Evolutionary conservation across 1,284 basidiomycete species (phyloP).

Genomic region (Boletus sp.): DNA sequence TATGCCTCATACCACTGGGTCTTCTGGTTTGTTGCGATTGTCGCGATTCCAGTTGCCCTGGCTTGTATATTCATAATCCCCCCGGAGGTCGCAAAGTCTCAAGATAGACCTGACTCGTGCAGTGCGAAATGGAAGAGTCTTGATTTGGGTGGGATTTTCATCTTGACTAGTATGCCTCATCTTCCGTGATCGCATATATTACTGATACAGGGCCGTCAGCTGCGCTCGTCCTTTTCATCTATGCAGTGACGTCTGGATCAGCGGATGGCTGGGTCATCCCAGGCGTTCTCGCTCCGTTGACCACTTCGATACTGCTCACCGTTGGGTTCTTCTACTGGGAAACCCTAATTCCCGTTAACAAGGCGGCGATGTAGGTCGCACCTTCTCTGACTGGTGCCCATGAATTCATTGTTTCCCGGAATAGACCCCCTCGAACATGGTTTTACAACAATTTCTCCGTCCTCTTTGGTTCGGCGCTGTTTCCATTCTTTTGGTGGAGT

Average conservation of each 20-base stretch:
- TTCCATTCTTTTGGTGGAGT: conserved; percentile 1
- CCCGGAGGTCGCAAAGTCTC: neutral
- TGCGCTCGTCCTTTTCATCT: conserved; percentile 43
- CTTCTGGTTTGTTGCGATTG: neutral
- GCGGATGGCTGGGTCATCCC: conserved; percentile 41
- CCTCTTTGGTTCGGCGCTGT: neutral
- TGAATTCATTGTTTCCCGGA: neutral
- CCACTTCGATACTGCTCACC: neutral
- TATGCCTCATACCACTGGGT: neutral
- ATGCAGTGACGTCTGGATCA: conserved; percentile 46
- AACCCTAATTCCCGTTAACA: neutral
- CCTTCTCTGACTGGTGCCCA: no score
- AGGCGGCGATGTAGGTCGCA: neutral
- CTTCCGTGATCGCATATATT: neutral
- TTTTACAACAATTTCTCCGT: neutral
- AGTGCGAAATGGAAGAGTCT: neutral
- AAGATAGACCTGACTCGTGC: neutral
- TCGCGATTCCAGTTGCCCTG: neutral
- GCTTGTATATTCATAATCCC: neutral
- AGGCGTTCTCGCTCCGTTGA: conserved; percentile 37
- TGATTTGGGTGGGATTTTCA: neutral
- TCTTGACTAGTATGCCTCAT: neutral
- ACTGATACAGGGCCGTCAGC: neutral
- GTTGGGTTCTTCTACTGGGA: conserved; percentile 1
- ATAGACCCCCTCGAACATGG: conserved; percentile 3